Evolutionary conservation across 371 early-diverging fungal species (phyloP).

Genomic region (Chytridium lagenaria): DNA sequence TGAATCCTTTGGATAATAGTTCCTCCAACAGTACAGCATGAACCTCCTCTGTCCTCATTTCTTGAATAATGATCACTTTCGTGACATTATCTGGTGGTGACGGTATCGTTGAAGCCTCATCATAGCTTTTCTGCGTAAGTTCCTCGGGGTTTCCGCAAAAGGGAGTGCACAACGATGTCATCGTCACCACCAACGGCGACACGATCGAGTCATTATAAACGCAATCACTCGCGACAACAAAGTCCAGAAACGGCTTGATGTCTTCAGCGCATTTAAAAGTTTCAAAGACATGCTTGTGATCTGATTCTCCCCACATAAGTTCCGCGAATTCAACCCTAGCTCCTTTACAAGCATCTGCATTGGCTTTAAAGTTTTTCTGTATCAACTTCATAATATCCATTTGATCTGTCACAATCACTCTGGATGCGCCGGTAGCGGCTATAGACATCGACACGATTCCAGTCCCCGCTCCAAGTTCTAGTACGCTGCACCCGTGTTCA

Average conservation of each 20-base stretch:
- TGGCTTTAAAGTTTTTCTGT: neutral
- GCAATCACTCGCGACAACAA: conserved; percentile 18
- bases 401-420: conserved; percentile 8
- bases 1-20: conserved; percentile 4
- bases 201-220: conserved; percentile 25
- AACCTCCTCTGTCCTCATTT: conserved; percentile 16
- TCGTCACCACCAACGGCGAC: neutral
- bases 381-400: neutral
- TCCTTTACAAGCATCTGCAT: neutral
- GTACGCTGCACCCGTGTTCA: neutral
- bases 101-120: neutral
- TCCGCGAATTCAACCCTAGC: conserved; percentile 1
- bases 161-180: neutral
- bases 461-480: conserved; percentile 18
- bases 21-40: conserved; percentile 8
- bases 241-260: neutral
- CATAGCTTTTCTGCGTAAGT: neutral
- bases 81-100: conserved; percentile 1
- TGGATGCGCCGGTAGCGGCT: neutral
- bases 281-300: neutral
- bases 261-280: neutral
- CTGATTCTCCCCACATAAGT: conserved; percentile 9
- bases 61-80: conserved; percentile 12
- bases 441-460: neutral
- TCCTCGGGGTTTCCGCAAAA: too few species aligned